These are phyloP conservation scores for Aspergillus aculeatinus DNA, from an alignment of 2,329 filamentous ascomycete species.

Conservation along the genomic window DNA sequence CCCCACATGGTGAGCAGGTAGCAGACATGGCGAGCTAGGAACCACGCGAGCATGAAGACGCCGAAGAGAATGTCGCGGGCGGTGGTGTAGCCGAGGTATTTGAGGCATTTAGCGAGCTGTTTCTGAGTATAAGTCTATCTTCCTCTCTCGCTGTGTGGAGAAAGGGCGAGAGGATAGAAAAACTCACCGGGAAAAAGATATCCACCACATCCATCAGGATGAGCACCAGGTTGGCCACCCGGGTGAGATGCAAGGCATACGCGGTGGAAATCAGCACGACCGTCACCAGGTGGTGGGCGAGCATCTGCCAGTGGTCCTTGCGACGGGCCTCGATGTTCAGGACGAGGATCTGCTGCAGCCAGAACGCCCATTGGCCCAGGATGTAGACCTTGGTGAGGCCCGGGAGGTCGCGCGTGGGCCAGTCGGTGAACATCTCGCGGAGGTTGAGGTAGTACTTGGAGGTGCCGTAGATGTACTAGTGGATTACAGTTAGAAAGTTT, in stretches of 20 bases:
- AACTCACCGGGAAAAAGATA: slow-evolving; percentile 40
- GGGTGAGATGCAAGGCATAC: slow-evolving; percentile 76
- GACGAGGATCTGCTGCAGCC: slow-evolving; percentile 83
- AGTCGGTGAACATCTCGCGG: slow-evolving; percentile 72
- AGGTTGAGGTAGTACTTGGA: slow-evolving; percentile 73
- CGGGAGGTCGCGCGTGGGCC: slow-evolving; percentile 69
- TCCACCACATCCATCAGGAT: slow-evolving; percentile 86
- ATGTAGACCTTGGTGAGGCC: slow-evolving; percentile 59
- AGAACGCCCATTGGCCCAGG: slow-evolving; percentile 80
- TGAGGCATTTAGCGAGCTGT: slow-evolving; percentile 76
- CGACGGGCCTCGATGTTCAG: slow-evolving; percentile 85
- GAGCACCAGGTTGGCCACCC: slow-evolving; percentile 76
- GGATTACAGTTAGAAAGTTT: too few species aligned
- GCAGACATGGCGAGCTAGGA: slow-evolving; percentile 68
- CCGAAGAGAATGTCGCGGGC: slow-evolving; percentile 76
- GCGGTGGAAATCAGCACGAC: slow-evolving; percentile 70
- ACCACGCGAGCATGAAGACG: slow-evolving; percentile 76
- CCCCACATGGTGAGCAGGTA: not conserved
- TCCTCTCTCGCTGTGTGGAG: too few species aligned
- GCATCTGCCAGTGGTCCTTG: slow-evolving; percentile 90
- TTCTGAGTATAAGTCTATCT: slow-evolving; percentile 34
- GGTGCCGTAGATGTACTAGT: slow-evolving; percentile 69
- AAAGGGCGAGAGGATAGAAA: too few species aligned
- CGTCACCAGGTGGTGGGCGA: slow-evolving; percentile 85
- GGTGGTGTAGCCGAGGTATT: slow-evolving; percentile 71